Evolutionary conservation across 2,329 filamentous ascomycete genomes (phyloP).

Genomic region (Grosmannia serpens): DNA sequence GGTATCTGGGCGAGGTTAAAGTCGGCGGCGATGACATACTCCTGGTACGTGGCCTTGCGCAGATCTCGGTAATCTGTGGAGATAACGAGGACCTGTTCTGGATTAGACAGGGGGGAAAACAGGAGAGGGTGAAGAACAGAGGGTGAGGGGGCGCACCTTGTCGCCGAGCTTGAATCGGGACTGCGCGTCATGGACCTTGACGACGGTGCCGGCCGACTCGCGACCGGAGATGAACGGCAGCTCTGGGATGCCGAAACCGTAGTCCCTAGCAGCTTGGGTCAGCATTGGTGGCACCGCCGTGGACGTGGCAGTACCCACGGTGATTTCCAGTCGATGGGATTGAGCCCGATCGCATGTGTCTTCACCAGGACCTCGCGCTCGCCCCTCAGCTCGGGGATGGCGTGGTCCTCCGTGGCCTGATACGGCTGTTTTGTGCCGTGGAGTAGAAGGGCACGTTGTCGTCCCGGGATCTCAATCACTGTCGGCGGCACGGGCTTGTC

Average conservation of each 20-base stretch:
- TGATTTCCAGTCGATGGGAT: conserved; percentile 68
- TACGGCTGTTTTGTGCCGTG: conserved; percentile 19
- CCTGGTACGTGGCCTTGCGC: conserved; percentile 60
- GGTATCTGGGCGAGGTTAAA: conserved; percentile 57
- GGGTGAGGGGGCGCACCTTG: conserved; percentile 23
- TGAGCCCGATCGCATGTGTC: conserved; percentile 55
- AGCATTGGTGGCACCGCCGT: neutral
- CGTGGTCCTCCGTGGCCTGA: conserved; percentile 16
- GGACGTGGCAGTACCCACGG: conserved; percentile 36
- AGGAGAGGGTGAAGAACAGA: neutral
- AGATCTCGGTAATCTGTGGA: conserved; percentile 65
- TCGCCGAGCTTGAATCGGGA: conserved; percentile 46
- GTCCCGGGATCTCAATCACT: neutral
- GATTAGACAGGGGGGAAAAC: neutral
- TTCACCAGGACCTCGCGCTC: conserved; percentile 48
- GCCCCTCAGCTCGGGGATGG: conserved; percentile 15
- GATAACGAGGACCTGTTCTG: conserved; percentile 43
- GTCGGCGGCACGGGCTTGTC: neutral
- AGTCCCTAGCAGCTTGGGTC: conserved; percentile 38
- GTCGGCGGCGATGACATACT: conserved; percentile 53
- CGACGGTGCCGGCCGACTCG: conserved; percentile 56
- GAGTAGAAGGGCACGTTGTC: conserved; percentile 19
- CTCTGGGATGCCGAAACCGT: conserved; percentile 55
- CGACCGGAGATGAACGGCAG: conserved; percentile 59
- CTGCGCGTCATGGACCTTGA: conserved; percentile 28